Evolutionary conservation across 2,329 filamentous ascomycete species (phyloP), one percentile per base, ranked within the genome.

Genomic region (Chaetomium olivaceum): DNA sequence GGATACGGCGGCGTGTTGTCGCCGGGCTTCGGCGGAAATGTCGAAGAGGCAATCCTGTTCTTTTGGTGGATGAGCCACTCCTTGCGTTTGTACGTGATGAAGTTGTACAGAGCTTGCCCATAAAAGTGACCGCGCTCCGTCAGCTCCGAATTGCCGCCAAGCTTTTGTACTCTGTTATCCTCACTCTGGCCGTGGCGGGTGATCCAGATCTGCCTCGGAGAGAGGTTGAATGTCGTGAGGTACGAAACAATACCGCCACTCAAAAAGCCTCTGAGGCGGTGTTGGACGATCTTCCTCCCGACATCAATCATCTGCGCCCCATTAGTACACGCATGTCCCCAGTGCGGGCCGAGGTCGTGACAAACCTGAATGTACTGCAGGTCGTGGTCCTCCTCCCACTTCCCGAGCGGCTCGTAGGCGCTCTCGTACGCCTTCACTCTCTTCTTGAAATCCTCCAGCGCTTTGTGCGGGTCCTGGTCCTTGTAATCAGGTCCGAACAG

Each of bases 191-290:
- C 95, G 75, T 98, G 95, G 59, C 95, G 85, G 1, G 95, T 98
- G 75, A 99, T 96, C 95, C 95, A 99, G 67, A 99, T 98, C 77
- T 97, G 94, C 62, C 95, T 86, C 0, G 95, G 93, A 0, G 94
- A 92, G 19, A 99, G 85, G 73, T 99, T 98, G 83, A 99, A 99
- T 72, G 96, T 98, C 55, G 95, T 90, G 11, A 99, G 84, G 74
- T 98, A 99, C 70, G 93, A 96, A 64, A 95, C 93, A 63, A 96
- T 95, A 68, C 95, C 92, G 48, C 91, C 91, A 64, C 93, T 93
- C 58, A 99, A 83, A 77, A 99, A 99, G 6, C 95, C 95, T 71
- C 90, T 90, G 67, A 97, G 88, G 68, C 95, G 91, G 76, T 96
- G 91, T 56, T 94, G 91, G 52, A 98, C 88, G 67, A 98, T 86